These are phyloP conservation scores for Medicago arabica DNA, from an alignment of 306 rosid genomes.

Conservation along the genomic window DNA sequence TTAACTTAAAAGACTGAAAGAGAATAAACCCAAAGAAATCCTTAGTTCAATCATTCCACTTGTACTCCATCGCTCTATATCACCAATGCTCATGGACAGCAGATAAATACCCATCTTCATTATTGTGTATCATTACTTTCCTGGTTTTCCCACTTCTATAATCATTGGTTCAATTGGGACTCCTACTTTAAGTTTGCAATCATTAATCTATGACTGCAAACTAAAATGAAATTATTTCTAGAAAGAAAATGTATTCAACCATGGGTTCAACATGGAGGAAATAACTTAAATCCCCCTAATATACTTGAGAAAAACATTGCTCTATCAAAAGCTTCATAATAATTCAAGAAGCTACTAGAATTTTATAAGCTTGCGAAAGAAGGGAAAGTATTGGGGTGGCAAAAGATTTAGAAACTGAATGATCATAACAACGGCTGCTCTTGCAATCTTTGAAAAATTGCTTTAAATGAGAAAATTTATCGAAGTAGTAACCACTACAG, in stretches of 20 bases:
- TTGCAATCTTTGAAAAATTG: background rate
- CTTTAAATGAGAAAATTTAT: conserved; percentile 12
- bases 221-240: background rate
- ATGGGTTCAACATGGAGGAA: background rate
- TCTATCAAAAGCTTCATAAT: background rate
- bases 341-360: background rate
- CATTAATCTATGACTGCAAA: background rate
- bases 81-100: background rate
- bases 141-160: background rate
- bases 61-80: background rate
- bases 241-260: background rate
- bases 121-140: background rate
- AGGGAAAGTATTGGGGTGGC: background rate
- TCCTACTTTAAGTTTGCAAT: background rate
- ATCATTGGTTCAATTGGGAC: background rate
- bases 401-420: conserved; percentile 5
- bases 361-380: conserved; percentile 3
- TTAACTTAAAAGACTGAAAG: background rate
- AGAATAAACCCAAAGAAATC: background rate
- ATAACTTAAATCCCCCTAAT: background rate
- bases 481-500: background rate
- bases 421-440: background rate
- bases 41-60: background rate
- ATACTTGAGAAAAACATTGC: background rate
- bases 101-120: background rate